Percentiles rank a stretch among this genome's conserved stretches.
Conservation (phyloP, 805 yeast species). For the Zygosaccharomyces gambellarensis region DNA sequence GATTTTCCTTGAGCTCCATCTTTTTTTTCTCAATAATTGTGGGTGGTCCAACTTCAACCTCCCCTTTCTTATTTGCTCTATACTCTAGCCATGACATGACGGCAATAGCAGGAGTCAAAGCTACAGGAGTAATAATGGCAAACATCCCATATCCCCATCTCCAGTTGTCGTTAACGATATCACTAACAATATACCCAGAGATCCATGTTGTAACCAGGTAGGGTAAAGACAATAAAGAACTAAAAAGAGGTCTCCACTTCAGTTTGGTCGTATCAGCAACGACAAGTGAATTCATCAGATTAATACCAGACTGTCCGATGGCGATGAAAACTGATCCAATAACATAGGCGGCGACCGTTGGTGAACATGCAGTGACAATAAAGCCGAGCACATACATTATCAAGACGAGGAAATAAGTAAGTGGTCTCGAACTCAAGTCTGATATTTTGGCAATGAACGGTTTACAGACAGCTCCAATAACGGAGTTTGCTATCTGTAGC, state of each 20-base stretch:
- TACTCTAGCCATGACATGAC: constrained; percentile 35
- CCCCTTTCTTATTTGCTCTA: constrained; percentile 27
- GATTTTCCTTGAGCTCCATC: not conserved
- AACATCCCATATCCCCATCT: constrained; percentile 52
- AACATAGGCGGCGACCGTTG: constrained; percentile 35
- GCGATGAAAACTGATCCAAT: constrained; percentile 37
- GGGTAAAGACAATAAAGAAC: constrained; percentile 38
- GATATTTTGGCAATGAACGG: constrained; percentile 41
- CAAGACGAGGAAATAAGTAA: constrained; percentile 34
- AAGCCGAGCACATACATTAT: constrained; percentile 36
- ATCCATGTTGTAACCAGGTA: constrained; percentile 41
- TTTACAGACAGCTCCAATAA: constrained; percentile 37
- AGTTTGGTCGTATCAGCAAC: constrained; percentile 39
- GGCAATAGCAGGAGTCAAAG: constrained; percentile 33
- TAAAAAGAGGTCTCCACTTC: constrained; percentile 37
- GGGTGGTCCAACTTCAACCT: constrained; percentile 5
- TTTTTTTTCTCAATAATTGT: constrained; percentile 6
- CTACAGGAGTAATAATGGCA: constrained; percentile 43
- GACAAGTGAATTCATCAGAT: constrained; percentile 33
- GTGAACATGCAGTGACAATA: constrained; percentile 37
- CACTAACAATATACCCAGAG: constrained; percentile 38
- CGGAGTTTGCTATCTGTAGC: constrained; percentile 37
- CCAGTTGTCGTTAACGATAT: constrained; percentile 40
- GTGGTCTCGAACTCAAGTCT: constrained; percentile 40
- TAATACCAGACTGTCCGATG: constrained; percentile 38